Conservation (phyloP, 345 rosid genomes). For the Orychophragmus violaceus region DNA sequence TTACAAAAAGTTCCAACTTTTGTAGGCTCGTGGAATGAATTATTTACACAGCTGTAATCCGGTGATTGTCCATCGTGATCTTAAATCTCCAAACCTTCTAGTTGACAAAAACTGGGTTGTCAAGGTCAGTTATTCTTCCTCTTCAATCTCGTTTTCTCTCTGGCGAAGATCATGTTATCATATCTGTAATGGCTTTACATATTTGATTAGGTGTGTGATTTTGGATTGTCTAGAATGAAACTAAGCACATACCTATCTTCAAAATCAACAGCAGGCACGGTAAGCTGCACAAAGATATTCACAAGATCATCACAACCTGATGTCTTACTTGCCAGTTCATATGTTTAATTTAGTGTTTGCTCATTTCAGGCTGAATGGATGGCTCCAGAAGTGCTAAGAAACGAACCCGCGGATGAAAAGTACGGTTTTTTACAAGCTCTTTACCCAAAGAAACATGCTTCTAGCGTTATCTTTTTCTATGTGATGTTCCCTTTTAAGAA, state of each 20-base stretch:
- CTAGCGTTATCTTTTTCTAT: not conserved
- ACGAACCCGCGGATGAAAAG: constrained; percentile 97
- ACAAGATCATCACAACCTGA: not conserved
- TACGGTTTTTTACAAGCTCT: constrained; percentile 25
- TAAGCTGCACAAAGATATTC: constrained; percentile 34
- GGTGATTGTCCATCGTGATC: constrained; percentile 81
- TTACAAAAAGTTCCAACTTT: constrained; percentile 19
- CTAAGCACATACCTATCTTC: constrained; percentile 90
- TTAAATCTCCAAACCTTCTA: constrained; percentile 90
- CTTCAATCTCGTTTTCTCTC: not conserved
- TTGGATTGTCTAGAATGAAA: constrained; percentile 90
- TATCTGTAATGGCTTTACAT: constrained; percentile 7
- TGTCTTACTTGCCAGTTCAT: not conserved
- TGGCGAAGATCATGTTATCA: not conserved
- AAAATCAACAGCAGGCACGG: constrained; percentile 93
- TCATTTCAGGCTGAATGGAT: constrained; percentile 91
- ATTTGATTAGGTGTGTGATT: constrained; percentile 73
- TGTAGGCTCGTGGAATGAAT: constrained; percentile 97
- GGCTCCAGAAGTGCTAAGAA: constrained; percentile 98
- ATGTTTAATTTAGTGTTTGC: not conserved
- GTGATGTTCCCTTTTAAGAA: not conserved
- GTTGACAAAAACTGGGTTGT: constrained; percentile 97
- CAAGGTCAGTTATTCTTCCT: constrained; percentile 44
- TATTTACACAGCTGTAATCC: constrained; percentile 91
- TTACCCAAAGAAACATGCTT: not conserved